Base-by-base conservation (phyloP, 164 flowering plant species). In the Aristolochia californica region DNA sequence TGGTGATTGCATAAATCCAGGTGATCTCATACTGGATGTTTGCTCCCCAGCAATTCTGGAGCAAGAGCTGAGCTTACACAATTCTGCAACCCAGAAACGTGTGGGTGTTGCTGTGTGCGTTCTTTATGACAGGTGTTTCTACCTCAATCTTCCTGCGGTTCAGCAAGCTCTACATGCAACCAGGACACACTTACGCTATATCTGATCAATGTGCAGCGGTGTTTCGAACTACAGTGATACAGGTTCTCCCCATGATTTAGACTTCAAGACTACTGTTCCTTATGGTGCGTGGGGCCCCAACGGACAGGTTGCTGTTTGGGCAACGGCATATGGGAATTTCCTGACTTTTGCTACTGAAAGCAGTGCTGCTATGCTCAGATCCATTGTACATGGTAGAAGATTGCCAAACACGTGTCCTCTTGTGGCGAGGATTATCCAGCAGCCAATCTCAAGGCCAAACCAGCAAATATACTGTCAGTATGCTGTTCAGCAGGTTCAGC, bases 261-360 rank as follows among this genome's bases (percentile, higher is more conserved):
- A 74, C 5, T 81, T 87, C 74, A 60, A 77, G 27, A 59, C 72
- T 30, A 84, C 99, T 43, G 88, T 93, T 34, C 99, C 97, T 12
- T 93, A 89, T 72, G 82, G 83, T 66, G 83, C 88, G 59, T 93
- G 99, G 99, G 89, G 84, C 68, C 86, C 83, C 76, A 78, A 79
- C 74, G 75, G 75, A 49, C 99, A 93, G 97, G 97, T 87, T 13
- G 99, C 86, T 57, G 99, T 97, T 16, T 93, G 96, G 97, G 77
- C 61, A 21, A 83, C 79, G 9, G 97, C 89, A 68, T 89, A 93
- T 60, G 99, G 97, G 53, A 80, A 85, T 34, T 5, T 83, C 40
- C 60, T 89, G 74, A 93, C 91, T 0, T 93, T 93, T 73, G 90
- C 91, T 7, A 93, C 97, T 0, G 99, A 89, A 12, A 78, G 99